A percentile compares a stretch with the other conserved stretches of the same genome.
These are phyloP conservation scores for Penicillium olsonii DNA, from an alignment of 2,329 filamentous ascomycete species.

Conservation along the genomic window DNA sequence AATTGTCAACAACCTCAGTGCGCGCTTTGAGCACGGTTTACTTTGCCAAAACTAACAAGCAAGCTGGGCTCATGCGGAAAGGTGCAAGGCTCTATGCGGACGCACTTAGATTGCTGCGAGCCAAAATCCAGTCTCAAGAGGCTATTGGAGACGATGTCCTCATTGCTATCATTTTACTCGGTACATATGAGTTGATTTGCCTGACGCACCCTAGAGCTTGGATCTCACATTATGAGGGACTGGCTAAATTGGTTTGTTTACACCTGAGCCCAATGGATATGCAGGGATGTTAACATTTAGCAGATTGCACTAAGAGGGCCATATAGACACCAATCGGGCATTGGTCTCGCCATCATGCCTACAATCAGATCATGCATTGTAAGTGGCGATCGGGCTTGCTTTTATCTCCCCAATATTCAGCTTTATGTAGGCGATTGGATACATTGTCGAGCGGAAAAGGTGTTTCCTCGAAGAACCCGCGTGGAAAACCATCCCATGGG, in stretches of 20 bases:
- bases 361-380: constrained; percentile 15
- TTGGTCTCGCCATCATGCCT: constrained; percentile 8
- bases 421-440: constrained; percentile 4
- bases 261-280: too few species aligned
- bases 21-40: constrained; percentile 12
- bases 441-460: constrained; percentile 15
- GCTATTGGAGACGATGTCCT: constrained; percentile 13
- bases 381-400: neutral
- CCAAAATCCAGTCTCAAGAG: constrained; percentile 4
- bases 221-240: constrained; percentile 15
- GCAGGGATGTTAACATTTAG: neutral
- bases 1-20: constrained; percentile 7
- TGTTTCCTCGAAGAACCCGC: constrained; percentile 15
- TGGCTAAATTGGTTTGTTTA: constrained; percentile 11
- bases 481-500: constrained; percentile 20
- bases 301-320: constrained; percentile 17
- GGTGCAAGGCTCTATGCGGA: constrained; percentile 8
- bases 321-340: constrained; percentile 12
- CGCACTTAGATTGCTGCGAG: constrained; percentile 10
- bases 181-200: constrained; percentile 14
- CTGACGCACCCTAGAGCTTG: constrained; percentile 15
- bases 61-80: constrained; percentile 5
- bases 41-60: constrained; percentile 12
- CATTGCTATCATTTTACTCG: constrained; percentile 14
- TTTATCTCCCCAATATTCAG: too few species aligned